Evolutionary conservation across 129 eudicot genomes (phyloP), one percentile per base, ranked within the genome.

Genomic region (Helichrysum umbraculigerum): DNA sequence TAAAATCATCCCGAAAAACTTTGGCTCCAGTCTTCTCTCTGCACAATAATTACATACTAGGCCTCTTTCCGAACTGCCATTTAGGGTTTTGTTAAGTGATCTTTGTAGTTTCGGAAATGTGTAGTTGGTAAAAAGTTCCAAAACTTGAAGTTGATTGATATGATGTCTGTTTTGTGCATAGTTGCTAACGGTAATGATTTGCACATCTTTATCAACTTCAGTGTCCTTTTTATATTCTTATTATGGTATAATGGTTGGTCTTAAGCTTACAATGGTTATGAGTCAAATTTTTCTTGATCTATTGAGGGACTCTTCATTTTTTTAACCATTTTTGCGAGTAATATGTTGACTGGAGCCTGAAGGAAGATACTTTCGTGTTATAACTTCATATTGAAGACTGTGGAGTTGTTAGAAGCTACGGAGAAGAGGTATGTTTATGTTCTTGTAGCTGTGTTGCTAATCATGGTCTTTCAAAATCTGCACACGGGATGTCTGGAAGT

Each of bases 381-480:
- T 14, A 60, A 60, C 7, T 60, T 10, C 17, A 25, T 61, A 1
- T 21, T 61, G 66, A 61, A 22, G 66, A 61, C n/a, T 30, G 11
- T 25, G 32, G 66, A 25, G 66, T 60, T 21, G 7, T 15, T 8
- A 30, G 66, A 21, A 61, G 33, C 66, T 25, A 25, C 7, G 33
- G 11, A 7, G 70, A 17, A 32, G 70, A 65, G 70, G 70, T 65
- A 65, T 65, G 70, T 65, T 32, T 32, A 33, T 16, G 21, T 65
- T 65, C 17, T n/a, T 65, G 19, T 65, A 30, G 70, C 33, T 32
- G 11, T 33, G 47, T 47, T 44, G 17, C 17, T 47, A 44, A 44
- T 44, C 51, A 0, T 0, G 16, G 54, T 14, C 16, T 47, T 11
- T 47, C 54, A 12, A 47, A 12, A 47, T 12, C n/a, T 14, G 54